Conservation (phyloP, 768 basidiomycete genomes). For the Mycena galopus region DNA sequence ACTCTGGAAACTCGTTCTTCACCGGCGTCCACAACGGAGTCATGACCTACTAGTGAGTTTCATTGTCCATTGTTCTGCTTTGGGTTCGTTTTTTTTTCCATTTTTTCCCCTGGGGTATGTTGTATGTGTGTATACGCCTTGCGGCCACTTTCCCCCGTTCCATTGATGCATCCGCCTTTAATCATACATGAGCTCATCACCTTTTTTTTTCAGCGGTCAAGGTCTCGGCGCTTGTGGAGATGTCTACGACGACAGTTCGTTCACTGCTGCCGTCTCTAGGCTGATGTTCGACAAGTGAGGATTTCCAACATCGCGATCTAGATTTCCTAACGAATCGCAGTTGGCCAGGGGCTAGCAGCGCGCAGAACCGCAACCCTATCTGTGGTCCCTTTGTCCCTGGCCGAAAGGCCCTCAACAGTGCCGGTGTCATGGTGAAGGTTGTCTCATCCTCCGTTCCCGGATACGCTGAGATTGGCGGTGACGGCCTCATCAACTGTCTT, state of each 20-base stretch:
- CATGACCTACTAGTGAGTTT: conserved; percentile 50
- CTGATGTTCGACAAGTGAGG: conserved; percentile 41
- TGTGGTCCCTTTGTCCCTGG: conserved; percentile 48
- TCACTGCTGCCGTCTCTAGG: conserved; percentile 48
- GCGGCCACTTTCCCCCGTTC: background rate
- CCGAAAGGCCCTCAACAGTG: conserved; percentile 35
- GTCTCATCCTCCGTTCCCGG: conserved; percentile 34
- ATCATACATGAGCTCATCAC: conserved; percentile 18
- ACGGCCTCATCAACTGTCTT: conserved; percentile 41
- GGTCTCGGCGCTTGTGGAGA: conserved; percentile 49
- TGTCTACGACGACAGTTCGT: conserved; percentile 45
- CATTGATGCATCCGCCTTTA: too few relatives aligned
- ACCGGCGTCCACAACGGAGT: conserved; percentile 41
- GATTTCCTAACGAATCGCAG: background rate
- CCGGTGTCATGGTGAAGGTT: conserved; percentile 39
- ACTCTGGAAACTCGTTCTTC: conserved; percentile 40
- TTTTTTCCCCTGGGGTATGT: too few relatives aligned
- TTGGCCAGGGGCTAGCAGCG: conserved; percentile 41
- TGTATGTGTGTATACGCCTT: too few relatives aligned
- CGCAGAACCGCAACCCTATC: conserved; percentile 47
- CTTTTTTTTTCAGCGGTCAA: conserved; percentile 40
- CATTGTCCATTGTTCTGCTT: background rate
- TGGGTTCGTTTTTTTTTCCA: too few relatives aligned
- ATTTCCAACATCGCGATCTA: too few relatives aligned
- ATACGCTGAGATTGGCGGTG: conserved; percentile 44